Evolutionary conservation across 805 yeast species (phyloP).

Genomic region (Metschnikowia sp.): DNA sequence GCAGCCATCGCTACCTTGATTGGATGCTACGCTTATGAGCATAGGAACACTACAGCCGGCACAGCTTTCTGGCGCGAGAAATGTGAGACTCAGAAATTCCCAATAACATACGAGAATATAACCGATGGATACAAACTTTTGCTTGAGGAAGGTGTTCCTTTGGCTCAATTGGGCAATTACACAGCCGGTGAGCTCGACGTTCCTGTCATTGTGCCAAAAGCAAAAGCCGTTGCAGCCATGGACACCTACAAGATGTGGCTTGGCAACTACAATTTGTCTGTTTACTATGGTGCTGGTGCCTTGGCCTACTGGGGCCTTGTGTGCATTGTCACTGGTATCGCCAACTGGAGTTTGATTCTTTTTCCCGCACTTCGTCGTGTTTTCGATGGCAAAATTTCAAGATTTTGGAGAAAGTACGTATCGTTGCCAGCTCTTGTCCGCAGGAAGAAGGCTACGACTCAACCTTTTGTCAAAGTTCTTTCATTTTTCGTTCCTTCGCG

Average conservation of each 20-base stretch:
- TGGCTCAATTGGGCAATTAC: constrained; percentile 7
- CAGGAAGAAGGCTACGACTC: constrained; percentile 11
- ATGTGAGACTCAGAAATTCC: constrained; percentile 4
- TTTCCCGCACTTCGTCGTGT: constrained; percentile 34
- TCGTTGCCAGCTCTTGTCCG: constrained; percentile 27
- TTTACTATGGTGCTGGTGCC: constrained; percentile 34
- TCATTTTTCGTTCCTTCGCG: constrained; percentile 29
- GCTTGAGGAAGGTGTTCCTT: constrained; percentile 4
- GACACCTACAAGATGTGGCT: constrained; percentile 31
- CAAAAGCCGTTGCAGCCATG: constrained; percentile 10
- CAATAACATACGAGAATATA: constrained; percentile 6
- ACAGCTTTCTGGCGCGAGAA: constrained; percentile 4
- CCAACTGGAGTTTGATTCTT: constrained; percentile 39
- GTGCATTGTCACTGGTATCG: constrained; percentile 37
- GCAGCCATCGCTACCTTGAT: constrained; percentile 13
- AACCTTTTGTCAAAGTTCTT: constrained; percentile 13
- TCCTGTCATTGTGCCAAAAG: constrained; percentile 25
- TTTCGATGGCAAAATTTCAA: constrained; percentile 28
- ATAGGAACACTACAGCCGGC: constrained; percentile 1
- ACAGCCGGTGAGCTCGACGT: constrained; percentile 5
- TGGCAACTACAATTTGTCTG: constrained; percentile 39
- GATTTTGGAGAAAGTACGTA: constrained; percentile 24
- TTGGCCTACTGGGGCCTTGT: constrained; percentile 49
- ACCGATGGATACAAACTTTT: constrained; percentile 9
- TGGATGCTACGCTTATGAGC: constrained; percentile 9